Percentiles rank a stretch among this genome's conserved stretches.
These are phyloP conservation scores for Debaryomyces subglobosus DNA, from an alignment of 1,139 yeast species.

Conservation along the genomic window DNA sequence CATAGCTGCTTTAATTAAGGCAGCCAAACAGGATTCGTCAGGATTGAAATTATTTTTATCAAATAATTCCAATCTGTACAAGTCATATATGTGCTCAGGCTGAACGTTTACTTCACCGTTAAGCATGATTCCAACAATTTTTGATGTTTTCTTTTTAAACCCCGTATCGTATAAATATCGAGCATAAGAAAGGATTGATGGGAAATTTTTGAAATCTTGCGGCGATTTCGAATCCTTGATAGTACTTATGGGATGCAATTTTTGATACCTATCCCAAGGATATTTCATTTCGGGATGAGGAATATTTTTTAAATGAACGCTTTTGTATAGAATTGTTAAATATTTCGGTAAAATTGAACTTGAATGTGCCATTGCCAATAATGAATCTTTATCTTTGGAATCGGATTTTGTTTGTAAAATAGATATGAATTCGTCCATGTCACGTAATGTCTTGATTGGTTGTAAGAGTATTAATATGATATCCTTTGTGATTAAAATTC, in stretches of 20 bases:
- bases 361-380: slow-evolving; percentile 13
- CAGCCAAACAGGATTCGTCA: slow-evolving; percentile 42
- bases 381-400: not conserved
- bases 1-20: slow-evolving; percentile 45
- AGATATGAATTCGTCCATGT: slow-evolving; percentile 24
- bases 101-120: slow-evolving; percentile 48
- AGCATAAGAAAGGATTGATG: slow-evolving; percentile 23
- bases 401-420: slow-evolving; percentile 9
- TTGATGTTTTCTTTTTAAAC: slow-evolving; percentile 26
- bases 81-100: slow-evolving; percentile 36
- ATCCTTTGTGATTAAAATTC: slow-evolving; percentile 34
- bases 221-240: not conserved
- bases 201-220: not conserved
- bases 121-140: slow-evolving; percentile 39
- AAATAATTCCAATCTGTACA: slow-evolving; percentile 33
- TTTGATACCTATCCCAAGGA: slow-evolving; percentile 22
- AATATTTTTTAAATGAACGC: slow-evolving; percentile 4
- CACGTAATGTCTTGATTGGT: slow-evolving; percentile 27
- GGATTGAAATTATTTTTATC: slow-evolving; percentile 24
- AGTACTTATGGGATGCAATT: not conserved
- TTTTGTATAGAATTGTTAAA: slow-evolving; percentile 26
- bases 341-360: slow-evolving; percentile 32
- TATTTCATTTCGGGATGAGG: slow-evolving; percentile 13
- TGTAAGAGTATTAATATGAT: slow-evolving; percentile 29
- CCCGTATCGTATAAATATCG: slow-evolving; percentile 24